Conservation (phyloP, 768 basidiomycete genomes). For the Lactarius sp. region DNA sequence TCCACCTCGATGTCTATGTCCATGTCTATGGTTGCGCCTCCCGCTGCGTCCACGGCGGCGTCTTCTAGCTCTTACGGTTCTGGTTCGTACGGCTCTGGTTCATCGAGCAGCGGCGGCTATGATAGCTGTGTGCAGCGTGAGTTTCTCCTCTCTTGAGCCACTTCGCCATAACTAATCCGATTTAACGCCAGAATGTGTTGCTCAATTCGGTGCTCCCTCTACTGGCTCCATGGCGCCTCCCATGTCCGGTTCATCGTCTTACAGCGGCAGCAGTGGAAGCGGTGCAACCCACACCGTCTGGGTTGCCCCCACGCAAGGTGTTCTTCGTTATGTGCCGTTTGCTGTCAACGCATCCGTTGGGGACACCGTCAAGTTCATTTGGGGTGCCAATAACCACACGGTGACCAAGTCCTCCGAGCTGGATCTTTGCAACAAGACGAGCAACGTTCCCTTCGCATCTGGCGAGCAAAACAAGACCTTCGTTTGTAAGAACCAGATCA, state of each 20-base stretch:
- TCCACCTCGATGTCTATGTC: too few relatives aligned
- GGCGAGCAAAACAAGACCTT: conserved; percentile 60
- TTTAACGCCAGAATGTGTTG: conserved; percentile 52
- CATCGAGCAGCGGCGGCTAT: conserved; percentile 49
- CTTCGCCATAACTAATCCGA: conserved; percentile 3
- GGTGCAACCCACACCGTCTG: conserved; percentile 70
- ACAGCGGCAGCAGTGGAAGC: conserved; percentile 37
- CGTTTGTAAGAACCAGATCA: conserved; percentile 40
- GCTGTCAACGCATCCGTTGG: conserved; percentile 70
- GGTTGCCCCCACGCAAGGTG: conserved; percentile 72
- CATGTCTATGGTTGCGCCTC: neutral
- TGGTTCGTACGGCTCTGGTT: conserved; percentile 56
- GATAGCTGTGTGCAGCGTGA: conserved; percentile 66
- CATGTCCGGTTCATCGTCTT: conserved; percentile 15
- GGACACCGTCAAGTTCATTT: conserved; percentile 71
- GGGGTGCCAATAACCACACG: conserved; percentile 76
- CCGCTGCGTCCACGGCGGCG: conserved; percentile 32
- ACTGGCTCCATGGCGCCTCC: conserved; percentile 31
- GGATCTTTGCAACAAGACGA: conserved; percentile 67
- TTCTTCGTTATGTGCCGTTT: conserved; percentile 72
- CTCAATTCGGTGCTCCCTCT: conserved; percentile 45
- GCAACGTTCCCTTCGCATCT: conserved; percentile 54
- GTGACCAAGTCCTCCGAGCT: conserved; percentile 74
- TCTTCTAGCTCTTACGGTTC: conserved; percentile 29
- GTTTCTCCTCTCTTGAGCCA: conserved; percentile 28